These are phyloP conservation scores for Xylaria polymorpha DNA, from an alignment of 2,329 filamentous ascomycete species.

Conservation along the genomic window DNA sequence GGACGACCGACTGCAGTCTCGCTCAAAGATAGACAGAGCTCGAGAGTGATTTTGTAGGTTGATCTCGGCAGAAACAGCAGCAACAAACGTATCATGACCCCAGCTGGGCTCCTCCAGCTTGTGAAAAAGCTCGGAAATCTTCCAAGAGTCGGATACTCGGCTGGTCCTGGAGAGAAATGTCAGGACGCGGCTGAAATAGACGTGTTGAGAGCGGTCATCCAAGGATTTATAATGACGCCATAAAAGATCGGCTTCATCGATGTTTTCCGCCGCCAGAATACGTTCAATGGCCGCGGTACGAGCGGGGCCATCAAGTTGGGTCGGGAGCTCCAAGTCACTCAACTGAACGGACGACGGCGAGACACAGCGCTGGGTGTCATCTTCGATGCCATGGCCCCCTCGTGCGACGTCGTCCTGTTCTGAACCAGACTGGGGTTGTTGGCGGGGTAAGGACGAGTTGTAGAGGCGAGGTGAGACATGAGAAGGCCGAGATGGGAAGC, in stretches of 20 bases:
- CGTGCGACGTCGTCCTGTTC: neutral
- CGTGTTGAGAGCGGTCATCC: conserved; percentile 47
- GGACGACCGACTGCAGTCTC: conserved; percentile 46
- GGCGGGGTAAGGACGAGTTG: conserved; percentile 42
- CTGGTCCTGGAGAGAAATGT: conserved; percentile 57
- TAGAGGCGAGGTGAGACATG: conserved; percentile 44
- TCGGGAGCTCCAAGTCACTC: neutral
- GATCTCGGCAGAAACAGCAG: conserved; percentile 57
- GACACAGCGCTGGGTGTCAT: conserved; percentile 5
- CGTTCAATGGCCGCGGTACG: conserved; percentile 39
- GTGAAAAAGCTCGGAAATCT: conserved; percentile 59
- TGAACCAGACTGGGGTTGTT: conserved; percentile 16
- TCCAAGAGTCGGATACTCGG: conserved; percentile 58
- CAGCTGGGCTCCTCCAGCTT: conserved; percentile 53
- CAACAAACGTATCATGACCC: conserved; percentile 55
- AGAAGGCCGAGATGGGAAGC: conserved; percentile 38
- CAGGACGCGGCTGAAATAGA: conserved; percentile 52
- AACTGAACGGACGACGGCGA: neutral
- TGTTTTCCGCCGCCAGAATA: conserved; percentile 38
- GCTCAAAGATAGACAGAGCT: conserved; percentile 57
- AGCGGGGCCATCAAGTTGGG: neutral
- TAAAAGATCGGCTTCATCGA: conserved; percentile 51
- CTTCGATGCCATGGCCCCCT: neutral
- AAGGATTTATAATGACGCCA: conserved; percentile 59
- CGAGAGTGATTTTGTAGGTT: conserved; percentile 53